Percentiles rank a stretch among this genome's conserved stretches.
phyloP scores from a whole-genome alignment of 805 yeast species.

The Komagataella phaffii region DNA sequence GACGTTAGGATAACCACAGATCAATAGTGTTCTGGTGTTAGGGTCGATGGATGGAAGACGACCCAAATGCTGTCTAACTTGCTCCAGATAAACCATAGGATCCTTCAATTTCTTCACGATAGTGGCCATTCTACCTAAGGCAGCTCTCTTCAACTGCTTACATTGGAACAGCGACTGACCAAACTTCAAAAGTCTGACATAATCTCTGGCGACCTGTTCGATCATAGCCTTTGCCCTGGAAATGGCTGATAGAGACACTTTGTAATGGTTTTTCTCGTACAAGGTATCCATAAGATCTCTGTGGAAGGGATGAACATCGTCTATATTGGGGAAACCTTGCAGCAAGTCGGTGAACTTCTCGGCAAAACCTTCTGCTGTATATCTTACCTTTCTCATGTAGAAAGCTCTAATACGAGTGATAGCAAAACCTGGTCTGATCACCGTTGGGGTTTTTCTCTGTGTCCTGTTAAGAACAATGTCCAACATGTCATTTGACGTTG shows the following conservation, averaged over 20 bases:
- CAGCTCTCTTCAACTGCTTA: slow-evolving; percentile 97
- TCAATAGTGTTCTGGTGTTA: slow-evolving; percentile 90
- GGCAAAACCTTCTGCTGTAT: slow-evolving; percentile 89
- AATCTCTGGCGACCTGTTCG: slow-evolving; percentile 94
- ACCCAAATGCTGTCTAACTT: slow-evolving; percentile 97
- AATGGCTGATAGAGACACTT: slow-evolving; percentile 89
- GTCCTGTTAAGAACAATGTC: slow-evolving; percentile 95
- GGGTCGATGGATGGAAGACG: slow-evolving; percentile 98
- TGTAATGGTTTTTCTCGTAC: slow-evolving; percentile 96
- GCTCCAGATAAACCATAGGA: slow-evolving; percentile 86
- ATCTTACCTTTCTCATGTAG: slow-evolving; percentile 96
- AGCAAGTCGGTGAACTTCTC: slow-evolving; percentile 84
- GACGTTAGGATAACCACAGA: slow-evolving; percentile 98
- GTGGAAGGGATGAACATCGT: slow-evolving; percentile 97
- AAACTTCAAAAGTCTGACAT: slow-evolving; percentile 83
- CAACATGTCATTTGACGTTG: slow-evolving; percentile 82
- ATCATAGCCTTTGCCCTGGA: slow-evolving; percentile 88
- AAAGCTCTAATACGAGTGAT: slow-evolving; percentile 94
- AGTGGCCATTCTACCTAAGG: slow-evolving; percentile 99
- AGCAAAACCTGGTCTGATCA: slow-evolving; percentile 90
- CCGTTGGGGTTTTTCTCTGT: slow-evolving; percentile 99
- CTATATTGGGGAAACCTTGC: slow-evolving; percentile 87
- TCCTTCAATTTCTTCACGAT: slow-evolving; percentile 91
- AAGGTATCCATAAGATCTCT: slow-evolving; percentile 95
- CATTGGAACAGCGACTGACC: slow-evolving; percentile 98